These are phyloP conservation scores for Domatiomyces catenatus DNA, from an alignment of 2,329 filamentous ascomycete species.

Conservation along the genomic window DNA sequence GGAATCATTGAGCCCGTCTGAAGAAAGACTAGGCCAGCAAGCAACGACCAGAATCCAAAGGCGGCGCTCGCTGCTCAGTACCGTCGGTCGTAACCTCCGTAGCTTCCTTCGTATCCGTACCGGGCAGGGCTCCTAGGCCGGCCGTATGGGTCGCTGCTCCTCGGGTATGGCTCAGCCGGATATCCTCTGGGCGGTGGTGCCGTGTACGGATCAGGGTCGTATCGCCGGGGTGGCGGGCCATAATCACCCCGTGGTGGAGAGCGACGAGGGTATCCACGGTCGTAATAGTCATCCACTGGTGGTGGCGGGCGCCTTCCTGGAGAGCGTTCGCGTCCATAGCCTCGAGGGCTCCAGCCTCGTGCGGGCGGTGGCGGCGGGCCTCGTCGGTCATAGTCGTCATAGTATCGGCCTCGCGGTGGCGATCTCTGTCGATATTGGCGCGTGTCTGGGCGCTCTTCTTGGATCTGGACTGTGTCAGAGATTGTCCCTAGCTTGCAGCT, in stretches of 20 bases:
- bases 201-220: conserved; percentile 61
- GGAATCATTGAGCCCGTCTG: too few relatives aligned
- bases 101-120: conserved; percentile 11
- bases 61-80: conserved; percentile 11
- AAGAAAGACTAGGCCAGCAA: background rate
- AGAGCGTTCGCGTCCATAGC: conserved; percentile 69
- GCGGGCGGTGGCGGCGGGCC: conserved; percentile 53
- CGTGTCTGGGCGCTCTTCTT: conserved; percentile 53
- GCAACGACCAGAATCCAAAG: background rate
- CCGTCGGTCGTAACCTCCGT: conserved; percentile 14
- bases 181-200: conserved; percentile 40
- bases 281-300: conserved; percentile 74
- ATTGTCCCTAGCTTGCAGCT: conserved; percentile 7
- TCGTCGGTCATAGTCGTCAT: conserved; percentile 66
- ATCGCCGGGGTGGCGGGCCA: conserved; percentile 42
- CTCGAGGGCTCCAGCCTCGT: conserved; percentile 69
- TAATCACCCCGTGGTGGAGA: conserved; percentile 75
- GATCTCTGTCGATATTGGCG: conserved; percentile 62
- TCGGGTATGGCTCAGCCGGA: conserved; percentile 44
- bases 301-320: conserved; percentile 39
- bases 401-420: conserved; percentile 53
- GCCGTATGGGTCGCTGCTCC: conserved; percentile 29
- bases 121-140: conserved; percentile 15
- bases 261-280: conserved; percentile 59
- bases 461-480: conserved; percentile 39